These are phyloP conservation scores for Trichoderma orchidacearum DNA, from an alignment of 495 filamentous ascomycete genomes.

Conservation along the genomic window DNA sequence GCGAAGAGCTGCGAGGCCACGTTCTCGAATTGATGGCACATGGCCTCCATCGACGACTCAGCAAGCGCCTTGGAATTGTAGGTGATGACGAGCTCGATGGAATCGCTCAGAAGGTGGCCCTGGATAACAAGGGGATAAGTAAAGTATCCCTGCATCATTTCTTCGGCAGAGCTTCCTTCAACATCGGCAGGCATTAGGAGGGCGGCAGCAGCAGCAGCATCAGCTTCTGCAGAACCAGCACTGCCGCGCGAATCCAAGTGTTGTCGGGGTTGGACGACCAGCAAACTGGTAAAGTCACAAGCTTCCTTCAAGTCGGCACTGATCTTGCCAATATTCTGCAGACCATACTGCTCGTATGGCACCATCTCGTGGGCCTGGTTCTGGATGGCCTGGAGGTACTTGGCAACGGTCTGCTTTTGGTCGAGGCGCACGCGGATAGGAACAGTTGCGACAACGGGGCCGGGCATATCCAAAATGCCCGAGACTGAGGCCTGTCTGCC, in stretches of 20 bases:
- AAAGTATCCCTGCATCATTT: neutral
- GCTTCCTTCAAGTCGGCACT: slow-evolving; percentile 1
- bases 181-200: neutral
- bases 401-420: slow-evolving; percentile 28
- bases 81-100: neutral
- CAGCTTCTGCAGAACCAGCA: neutral
- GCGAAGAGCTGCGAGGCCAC: neutral
- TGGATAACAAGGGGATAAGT: neutral
- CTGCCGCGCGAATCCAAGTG: neutral
- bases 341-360: slow-evolving; percentile 29
- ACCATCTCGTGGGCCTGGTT: neutral
- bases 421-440: slow-evolving; percentile 30
- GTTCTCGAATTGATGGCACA: neutral
- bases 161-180: neutral
- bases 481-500: slow-evolving; percentile 31
- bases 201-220: neutral
- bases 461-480: slow-evolving; percentile 33
- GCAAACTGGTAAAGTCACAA: neutral
- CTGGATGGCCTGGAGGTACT: slow-evolving; percentile 38
- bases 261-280: neutral
- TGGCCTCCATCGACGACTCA: neutral
- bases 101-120: neutral
- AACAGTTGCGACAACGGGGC: slow-evolving; percentile 44
- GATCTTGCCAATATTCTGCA: slow-evolving; percentile 7
- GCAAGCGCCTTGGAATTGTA: neutral